These are phyloP conservation scores for Dinochytrium kinnereticum DNA, from an alignment of 371 early-diverging fungal genomes.

Conservation along the genomic window DNA sequence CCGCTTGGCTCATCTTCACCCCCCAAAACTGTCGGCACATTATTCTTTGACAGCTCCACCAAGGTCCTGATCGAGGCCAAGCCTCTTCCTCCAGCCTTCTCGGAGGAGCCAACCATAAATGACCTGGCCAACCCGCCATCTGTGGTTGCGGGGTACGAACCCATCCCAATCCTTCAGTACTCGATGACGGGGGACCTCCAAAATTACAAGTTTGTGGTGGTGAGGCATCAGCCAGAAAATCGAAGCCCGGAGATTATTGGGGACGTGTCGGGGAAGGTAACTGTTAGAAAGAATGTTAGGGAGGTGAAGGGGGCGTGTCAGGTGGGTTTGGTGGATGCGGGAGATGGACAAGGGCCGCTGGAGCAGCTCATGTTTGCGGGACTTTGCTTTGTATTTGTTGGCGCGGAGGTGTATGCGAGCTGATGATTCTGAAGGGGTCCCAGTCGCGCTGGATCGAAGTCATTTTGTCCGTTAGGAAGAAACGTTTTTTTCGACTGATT, in stretches of 20 bases:
- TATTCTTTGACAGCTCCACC: neutral
- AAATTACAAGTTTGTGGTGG: neutral
- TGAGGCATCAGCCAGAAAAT: neutral
- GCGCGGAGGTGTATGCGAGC: too few species aligned
- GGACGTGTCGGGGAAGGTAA: neutral
- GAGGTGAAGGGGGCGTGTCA: neutral
- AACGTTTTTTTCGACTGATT: too few species aligned
- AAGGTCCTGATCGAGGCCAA: neutral
- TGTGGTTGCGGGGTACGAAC: neutral
- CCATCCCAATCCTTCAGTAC: neutral
- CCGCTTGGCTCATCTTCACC: neutral
- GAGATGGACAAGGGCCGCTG: neutral
- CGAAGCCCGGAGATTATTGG: neutral
- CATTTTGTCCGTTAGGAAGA: too few species aligned
- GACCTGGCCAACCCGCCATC: neutral
- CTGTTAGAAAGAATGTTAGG: neutral
- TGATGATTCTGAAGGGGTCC: too few species aligned
- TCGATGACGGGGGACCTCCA: neutral
- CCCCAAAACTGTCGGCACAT: neutral
- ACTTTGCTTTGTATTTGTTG: slow-evolving; percentile 2
- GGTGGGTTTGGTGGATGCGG: neutral
- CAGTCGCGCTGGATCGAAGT: too few species aligned
- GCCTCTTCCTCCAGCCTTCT: neutral
- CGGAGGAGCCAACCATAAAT: neutral
- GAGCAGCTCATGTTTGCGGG: neutral